These are phyloP conservation scores for Dendrobium chrysotoxum DNA, from an alignment of 106 monocot genomes.

Conservation along the genomic window DNA sequence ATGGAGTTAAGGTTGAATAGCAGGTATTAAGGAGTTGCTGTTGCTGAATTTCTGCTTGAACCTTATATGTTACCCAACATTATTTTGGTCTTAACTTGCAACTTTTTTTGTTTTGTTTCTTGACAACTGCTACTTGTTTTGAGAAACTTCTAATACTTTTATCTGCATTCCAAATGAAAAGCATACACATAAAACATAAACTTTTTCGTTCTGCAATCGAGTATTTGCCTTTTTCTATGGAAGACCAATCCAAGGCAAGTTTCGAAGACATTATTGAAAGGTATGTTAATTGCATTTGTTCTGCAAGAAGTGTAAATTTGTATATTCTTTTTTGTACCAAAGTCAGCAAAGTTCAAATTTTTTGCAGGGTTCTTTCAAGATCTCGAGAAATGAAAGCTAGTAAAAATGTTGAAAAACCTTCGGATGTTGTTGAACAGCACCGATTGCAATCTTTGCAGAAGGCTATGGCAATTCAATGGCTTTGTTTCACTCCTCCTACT, in stretches of 20 bases:
- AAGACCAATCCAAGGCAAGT: conserved; percentile 50
- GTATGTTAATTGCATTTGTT: conserved; percentile 22
- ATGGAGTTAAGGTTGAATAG: conserved; percentile 84
- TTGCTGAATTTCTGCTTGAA: not conserved
- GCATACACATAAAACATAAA: conserved; percentile 78
- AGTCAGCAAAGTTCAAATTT: not conserved
- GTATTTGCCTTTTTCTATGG: conserved; percentile 81
- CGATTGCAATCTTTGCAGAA: conserved; percentile 81
- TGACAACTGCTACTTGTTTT: not conserved
- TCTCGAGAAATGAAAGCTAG: conserved; percentile 58
- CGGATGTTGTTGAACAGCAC: conserved; percentile 80
- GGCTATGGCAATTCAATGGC: conserved; percentile 94
- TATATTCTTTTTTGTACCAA: not conserved
- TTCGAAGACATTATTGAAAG: conserved; percentile 97
- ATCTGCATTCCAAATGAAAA: conserved; percentile 14
- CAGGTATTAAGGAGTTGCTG: conserved; percentile 37
- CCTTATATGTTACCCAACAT: not conserved
- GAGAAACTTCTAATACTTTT: not conserved
- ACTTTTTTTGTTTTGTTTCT: not conserved
- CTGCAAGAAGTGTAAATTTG: not conserved
- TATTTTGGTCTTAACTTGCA: not conserved
- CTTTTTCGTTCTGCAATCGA: conserved; percentile 82
- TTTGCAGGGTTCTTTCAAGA: conserved; percentile 75
- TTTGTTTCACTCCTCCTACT: conserved; percentile 95
- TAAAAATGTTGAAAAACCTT: conserved; percentile 39